These are phyloP conservation scores for Diaporthe sp. DNA, from an alignment of 2,329 filamentous ascomycete species.

Conservation along the genomic window DNA sequence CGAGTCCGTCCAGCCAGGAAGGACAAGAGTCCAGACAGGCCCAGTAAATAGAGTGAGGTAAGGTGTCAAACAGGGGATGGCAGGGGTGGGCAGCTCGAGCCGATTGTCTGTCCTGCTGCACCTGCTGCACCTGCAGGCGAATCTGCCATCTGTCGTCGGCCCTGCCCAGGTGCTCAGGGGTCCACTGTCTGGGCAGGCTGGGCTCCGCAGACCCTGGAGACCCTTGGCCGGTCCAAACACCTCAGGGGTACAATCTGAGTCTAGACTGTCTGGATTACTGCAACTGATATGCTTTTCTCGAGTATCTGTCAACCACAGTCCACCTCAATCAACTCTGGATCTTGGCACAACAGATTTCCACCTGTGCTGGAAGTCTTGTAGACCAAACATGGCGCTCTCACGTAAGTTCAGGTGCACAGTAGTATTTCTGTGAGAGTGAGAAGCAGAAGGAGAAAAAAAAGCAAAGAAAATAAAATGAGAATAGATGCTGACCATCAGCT, in stretches of 20 bases:
- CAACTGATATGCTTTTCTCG: background rate
- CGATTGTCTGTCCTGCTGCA: background rate
- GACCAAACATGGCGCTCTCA: background rate
- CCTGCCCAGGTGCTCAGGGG: conserved; percentile 15
- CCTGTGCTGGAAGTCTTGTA: background rate
- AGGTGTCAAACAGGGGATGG: conserved; percentile 28
- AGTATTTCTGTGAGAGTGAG: background rate
- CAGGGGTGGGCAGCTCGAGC: conserved; percentile 21
- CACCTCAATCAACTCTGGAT: background rate
- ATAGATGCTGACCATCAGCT: conserved; percentile 26
- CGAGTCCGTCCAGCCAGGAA: background rate
- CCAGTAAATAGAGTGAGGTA: conserved; percentile 15
- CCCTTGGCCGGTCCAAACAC: background rate
- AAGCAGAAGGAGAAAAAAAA: background rate
- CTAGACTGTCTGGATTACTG: conserved; percentile 9
- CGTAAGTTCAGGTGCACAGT: conserved; percentile 14
- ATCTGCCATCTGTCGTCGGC: conserved; percentile 27
- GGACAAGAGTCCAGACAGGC: background rate
- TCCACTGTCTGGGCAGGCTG: background rate
- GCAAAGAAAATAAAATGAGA: background rate
- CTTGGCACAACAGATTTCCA: background rate
- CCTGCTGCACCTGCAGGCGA: conserved; percentile 3
- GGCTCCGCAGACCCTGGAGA: conserved; percentile 13
- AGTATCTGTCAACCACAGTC: background rate
- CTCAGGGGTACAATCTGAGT: background rate